A percentile compares a stretch with the other conserved stretches of the same genome.
Evolutionary conservation across 768 basidiomycete species (phyloP).

Genomic region (Hortiboletus flavorubellus): DNA sequence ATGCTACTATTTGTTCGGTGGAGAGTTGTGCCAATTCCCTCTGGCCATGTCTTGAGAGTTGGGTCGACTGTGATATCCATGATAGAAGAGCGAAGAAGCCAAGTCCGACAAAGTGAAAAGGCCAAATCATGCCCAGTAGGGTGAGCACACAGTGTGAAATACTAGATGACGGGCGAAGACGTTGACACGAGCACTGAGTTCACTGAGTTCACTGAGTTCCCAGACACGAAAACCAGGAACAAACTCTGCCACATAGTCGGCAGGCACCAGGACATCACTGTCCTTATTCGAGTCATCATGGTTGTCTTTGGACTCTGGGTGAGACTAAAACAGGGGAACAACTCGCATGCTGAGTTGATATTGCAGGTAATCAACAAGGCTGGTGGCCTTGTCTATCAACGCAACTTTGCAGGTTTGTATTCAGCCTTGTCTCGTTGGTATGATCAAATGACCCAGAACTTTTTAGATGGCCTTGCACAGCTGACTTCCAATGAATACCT

Average conservation of each 20-base stretch:
- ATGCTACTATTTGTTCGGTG: constrained; percentile 44
- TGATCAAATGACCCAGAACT: background rate
- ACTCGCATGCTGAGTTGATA: background rate
- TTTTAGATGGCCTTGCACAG: constrained; percentile 82
- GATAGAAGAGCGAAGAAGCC: constrained; percentile 15
- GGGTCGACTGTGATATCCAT: constrained; percentile 26
- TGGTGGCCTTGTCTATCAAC: constrained; percentile 92
- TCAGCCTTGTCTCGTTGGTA: background rate
- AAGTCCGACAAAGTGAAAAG: constrained; percentile 5
- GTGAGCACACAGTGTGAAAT: background rate
- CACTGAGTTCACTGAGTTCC: background rate
- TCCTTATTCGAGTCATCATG: constrained; percentile 43
- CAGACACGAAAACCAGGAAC: background rate
- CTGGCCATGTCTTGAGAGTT: constrained; percentile 31
- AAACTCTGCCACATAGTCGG: background rate
- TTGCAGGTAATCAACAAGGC: constrained; percentile 94
- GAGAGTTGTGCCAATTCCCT: constrained; percentile 45
- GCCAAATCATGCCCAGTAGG: constrained; percentile 14
- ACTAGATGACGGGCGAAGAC: constrained; percentile 13
- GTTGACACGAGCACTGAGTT: background rate
- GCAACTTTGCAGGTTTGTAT: constrained; percentile 78
- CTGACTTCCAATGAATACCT: constrained; percentile 93
- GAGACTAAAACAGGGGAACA: constrained; percentile 20
- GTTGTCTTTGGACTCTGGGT: constrained; percentile 83
- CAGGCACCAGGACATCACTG: background rate